phyloP scores from a whole-genome alignment of 176 grass and related monocot genomes.

The maize (Zea mays) region DNA sequence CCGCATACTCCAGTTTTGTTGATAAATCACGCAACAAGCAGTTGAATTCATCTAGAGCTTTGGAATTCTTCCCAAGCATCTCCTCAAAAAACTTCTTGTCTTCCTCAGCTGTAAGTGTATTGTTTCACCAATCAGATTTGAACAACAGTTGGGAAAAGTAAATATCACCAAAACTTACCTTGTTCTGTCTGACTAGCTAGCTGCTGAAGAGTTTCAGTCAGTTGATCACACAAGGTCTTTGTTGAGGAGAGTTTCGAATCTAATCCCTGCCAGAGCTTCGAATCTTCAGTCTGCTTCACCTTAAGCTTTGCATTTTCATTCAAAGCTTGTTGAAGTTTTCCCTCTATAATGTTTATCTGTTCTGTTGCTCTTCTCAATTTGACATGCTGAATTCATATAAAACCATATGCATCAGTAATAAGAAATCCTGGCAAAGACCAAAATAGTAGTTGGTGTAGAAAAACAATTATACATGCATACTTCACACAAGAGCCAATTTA shows the following conservation, averaged over 20 bases:
- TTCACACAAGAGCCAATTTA: conserved; percentile 13
- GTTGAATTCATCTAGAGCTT: conserved; percentile 69
- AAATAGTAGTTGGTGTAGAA: conserved; percentile 14
- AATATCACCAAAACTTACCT: conserved; percentile 44
- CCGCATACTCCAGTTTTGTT: conserved; percentile 61
- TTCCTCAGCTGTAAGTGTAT: conserved; percentile 67
- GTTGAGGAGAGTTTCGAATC: conserved; percentile 88
- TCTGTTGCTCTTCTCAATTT: conserved; percentile 81
- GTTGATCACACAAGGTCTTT: conserved; percentile 77
- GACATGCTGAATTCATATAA: conserved; percentile 52
- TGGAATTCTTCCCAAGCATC: conserved; percentile 65
- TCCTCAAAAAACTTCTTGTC: conserved; percentile 73
- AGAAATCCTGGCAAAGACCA: conserved; percentile 20
- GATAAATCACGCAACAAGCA: conserved; percentile 55
- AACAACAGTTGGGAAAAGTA: conserved; percentile 21
- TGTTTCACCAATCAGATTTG: conserved; percentile 36
- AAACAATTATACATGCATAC: conserved; percentile 6
- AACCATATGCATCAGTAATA: conserved; percentile 22
- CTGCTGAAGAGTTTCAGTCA: conserved; percentile 82
- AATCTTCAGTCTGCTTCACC: conserved; percentile 80
- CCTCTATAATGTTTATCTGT: conserved; percentile 75
- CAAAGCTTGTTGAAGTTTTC: conserved; percentile 75
- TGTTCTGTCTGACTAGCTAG: conserved; percentile 67
- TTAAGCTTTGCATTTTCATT: conserved; percentile 91
- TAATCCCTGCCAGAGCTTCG: conserved; percentile 82